phyloP scores from a whole-genome alignment of 2,329 filamentous ascomycete genomes.

The Aureobasidium sp. region DNA sequence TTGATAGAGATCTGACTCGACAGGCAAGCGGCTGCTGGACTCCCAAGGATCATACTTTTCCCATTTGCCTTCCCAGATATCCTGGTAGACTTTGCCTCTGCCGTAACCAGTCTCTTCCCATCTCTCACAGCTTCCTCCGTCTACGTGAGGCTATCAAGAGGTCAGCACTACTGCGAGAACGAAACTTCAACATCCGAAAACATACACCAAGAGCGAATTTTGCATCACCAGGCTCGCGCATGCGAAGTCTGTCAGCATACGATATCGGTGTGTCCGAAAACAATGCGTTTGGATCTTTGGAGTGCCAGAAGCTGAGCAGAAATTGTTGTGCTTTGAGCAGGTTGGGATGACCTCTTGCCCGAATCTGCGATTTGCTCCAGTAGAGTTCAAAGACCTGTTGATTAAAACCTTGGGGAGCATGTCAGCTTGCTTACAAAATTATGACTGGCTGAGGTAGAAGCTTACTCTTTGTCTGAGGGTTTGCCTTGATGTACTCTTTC shows the following conservation, averaged over 20 bases:
- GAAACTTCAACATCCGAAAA: neutral
- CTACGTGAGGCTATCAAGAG: constrained; percentile 41
- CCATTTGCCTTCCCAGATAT: constrained; percentile 68
- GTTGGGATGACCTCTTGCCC: constrained; percentile 41
- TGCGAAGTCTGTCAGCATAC: constrained; percentile 44
- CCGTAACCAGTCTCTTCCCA: constrained; percentile 57
- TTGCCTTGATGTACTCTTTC: constrained; percentile 38
- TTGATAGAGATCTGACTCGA: constrained; percentile 68
- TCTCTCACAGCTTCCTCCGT: constrained; percentile 45
- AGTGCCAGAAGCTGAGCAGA: constrained; percentile 45
- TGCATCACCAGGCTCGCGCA: constrained; percentile 50
- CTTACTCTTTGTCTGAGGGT: constrained; percentile 37
- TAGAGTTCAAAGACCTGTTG: constrained; percentile 45
- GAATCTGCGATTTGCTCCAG: constrained; percentile 42
- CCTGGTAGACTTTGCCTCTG: constrained; percentile 60
- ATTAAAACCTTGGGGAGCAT: neutral
- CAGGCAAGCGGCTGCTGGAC: constrained; percentile 58
- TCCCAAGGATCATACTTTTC: constrained; percentile 76
- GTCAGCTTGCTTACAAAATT: neutral
- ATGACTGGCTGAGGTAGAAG: neutral
- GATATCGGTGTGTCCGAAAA: constrained; percentile 43
- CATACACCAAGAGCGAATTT: constrained; percentile 42
- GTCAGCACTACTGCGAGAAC: neutral
- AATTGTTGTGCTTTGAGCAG: constrained; percentile 42
- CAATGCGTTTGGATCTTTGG: constrained; percentile 34